Conservation (phyloP, 2,329 filamentous ascomycete species). For the Neofusicoccum laricinum region DNA sequence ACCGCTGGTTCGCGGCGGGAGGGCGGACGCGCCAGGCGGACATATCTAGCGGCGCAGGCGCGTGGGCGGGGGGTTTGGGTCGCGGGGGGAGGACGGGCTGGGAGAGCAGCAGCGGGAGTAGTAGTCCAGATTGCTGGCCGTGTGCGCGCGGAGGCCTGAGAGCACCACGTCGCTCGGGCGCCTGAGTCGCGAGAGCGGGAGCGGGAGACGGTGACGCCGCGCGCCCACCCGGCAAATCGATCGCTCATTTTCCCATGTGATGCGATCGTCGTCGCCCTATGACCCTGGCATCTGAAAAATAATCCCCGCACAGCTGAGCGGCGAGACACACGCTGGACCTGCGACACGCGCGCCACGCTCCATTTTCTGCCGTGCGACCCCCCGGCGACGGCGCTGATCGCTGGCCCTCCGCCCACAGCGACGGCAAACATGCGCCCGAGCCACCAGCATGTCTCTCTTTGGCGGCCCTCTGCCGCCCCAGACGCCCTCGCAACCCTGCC, state of each 20-base stretch:
- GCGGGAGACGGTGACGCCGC: slow-evolving; percentile 2
- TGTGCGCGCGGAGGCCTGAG: neutral
- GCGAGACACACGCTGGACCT: neutral
- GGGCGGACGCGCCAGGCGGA: slow-evolving; percentile 2
- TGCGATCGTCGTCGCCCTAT: slow-evolving; percentile 4
- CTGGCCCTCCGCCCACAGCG: neutral
- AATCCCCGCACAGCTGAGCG: neutral
- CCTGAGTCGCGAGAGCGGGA: neutral
- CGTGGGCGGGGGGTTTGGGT: neutral
- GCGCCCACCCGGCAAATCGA: slow-evolving; percentile 6
- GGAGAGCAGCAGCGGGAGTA: neutral
- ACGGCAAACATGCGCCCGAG: neutral
- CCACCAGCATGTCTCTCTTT: slow-evolving; percentile 16
- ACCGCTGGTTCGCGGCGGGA: slow-evolving; percentile 14
- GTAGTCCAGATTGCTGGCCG: neutral
- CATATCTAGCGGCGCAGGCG: slow-evolving; percentile 9
- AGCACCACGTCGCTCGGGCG: slow-evolving; percentile 10
- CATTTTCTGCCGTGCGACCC: slow-evolving; percentile 3
- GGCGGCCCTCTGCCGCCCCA: slow-evolving; percentile 12
- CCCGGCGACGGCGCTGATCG: neutral
- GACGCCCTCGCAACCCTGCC: neutral
- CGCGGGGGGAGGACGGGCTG: neutral
- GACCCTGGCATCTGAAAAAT: neutral
- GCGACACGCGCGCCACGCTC: slow-evolving; percentile 1
- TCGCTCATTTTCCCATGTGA: neutral